Percentiles rank a stretch among this genome's conserved stretches.
Evolutionary conservation across 192 early-diverging fungal species (phyloP).

Genomic region (Borealophlyctis nickersoniae): DNA sequence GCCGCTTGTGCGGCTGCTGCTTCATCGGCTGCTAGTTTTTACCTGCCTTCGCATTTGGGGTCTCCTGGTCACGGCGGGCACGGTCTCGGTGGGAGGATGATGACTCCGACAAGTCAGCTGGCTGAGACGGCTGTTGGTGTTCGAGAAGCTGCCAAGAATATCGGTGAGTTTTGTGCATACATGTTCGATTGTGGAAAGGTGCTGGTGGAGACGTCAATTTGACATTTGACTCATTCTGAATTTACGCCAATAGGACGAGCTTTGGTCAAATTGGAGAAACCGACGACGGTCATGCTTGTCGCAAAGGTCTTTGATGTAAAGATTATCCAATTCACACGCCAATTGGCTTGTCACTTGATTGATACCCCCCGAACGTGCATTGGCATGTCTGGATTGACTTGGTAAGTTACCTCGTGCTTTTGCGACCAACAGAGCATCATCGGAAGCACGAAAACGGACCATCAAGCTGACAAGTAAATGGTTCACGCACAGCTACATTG

Average conservation of each 20-base stretch:
- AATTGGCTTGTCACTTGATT: conserved; percentile 27
- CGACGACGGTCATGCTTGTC: conserved; percentile 30
- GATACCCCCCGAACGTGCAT: conserved; percentile 19
- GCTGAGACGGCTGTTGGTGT: conserved; percentile 32
- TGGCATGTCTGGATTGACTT: background rate
- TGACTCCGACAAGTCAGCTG: conserved; percentile 19
- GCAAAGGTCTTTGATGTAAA: conserved; percentile 23
- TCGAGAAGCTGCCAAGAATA: conserved; percentile 33
- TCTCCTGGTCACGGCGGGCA: too few relatives aligned
- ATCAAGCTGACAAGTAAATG: conserved; percentile 2
- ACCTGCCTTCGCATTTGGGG: too few relatives aligned
- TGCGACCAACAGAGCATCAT: too few relatives aligned
- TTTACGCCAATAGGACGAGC: conserved; percentile 20
- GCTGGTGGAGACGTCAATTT: too few relatives aligned
- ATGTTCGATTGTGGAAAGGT: background rate
- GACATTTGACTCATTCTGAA: too few relatives aligned
- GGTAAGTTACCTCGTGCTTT: conserved; percentile 12
- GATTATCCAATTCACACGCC: conserved; percentile 30
- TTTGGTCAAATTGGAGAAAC: conserved; percentile 24
- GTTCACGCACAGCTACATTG: conserved; percentile 26
- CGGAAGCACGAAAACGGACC: background rate
- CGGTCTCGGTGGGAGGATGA: too few relatives aligned
- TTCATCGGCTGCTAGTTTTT: too few relatives aligned
- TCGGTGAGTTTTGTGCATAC: conserved; percentile 18
- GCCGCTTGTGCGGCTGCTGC: too few relatives aligned